Evolutionary conservation across 2,329 filamentous ascomycete genomes (phyloP).

Genomic region (Pseudogymnoascus sp.): DNA sequence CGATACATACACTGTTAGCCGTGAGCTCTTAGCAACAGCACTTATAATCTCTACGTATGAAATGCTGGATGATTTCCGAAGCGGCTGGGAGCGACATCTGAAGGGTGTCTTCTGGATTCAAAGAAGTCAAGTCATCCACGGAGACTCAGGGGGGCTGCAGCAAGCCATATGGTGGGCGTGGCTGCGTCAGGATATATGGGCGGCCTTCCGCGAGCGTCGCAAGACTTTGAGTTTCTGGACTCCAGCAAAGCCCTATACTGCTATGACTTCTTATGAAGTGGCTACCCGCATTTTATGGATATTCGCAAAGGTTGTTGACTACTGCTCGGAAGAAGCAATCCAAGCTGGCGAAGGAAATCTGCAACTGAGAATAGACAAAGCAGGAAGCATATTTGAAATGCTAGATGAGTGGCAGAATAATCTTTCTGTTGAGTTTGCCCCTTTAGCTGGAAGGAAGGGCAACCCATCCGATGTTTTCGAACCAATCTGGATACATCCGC

Average conservation of each 20-base stretch:
- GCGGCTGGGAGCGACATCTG: conserved; percentile 53
- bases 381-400: conserved; percentile 38
- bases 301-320: conserved; percentile 49
- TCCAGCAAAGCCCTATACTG: conserved; percentile 40
- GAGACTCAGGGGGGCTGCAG: conserved; percentile 47
- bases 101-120: conserved; percentile 61
- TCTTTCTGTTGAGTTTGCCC: conserved; percentile 30
- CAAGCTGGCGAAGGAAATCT: conserved; percentile 35
- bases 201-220: conserved; percentile 50
- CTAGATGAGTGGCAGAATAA: conserved; percentile 40
- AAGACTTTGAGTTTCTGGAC: conserved; percentile 51
- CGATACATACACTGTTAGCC: conserved; percentile 47
- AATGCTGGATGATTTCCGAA: conserved; percentile 52
- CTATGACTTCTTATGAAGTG: conserved; percentile 45
- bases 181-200: conserved; percentile 59
- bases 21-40: conserved; percentile 51
- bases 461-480: conserved; percentile 30
- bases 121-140: conserved; percentile 52
- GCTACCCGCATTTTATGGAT: conserved; percentile 47
- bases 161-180: conserved; percentile 59
- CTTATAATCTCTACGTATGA: conserved; percentile 56
- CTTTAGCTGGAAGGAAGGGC: conserved; percentile 30
- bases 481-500: conserved; percentile 45
- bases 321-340: conserved; percentile 44
- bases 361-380: conserved; percentile 37